Evolutionary conservation across 768 basidiomycete species (phyloP).

Genomic region (Mycena filopes): DNA sequence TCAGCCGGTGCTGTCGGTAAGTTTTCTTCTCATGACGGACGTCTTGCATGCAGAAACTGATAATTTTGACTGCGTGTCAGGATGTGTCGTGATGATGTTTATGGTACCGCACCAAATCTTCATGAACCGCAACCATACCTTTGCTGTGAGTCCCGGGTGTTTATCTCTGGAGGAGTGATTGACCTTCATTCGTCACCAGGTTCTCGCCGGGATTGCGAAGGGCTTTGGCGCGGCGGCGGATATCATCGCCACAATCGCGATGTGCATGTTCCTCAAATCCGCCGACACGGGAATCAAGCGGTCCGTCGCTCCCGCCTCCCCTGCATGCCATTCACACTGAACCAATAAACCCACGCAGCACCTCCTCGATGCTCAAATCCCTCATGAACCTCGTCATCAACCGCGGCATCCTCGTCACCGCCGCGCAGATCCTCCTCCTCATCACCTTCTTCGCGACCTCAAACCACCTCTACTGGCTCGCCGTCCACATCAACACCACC

Average conservation of each 20-base stretch:
- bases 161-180: too few relatives aligned
- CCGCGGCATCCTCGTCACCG: slow-evolving; percentile 56
- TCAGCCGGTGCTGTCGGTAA: slow-evolving; percentile 14
- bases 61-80: background rate
- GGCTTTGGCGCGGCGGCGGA: slow-evolving; percentile 57
- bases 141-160: slow-evolving; percentile 30
- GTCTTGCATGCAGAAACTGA: too few relatives aligned
- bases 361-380: slow-evolving; percentile 50
- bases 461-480: slow-evolving; percentile 52
- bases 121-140: slow-evolving; percentile 17
- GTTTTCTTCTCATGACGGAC: background rate
- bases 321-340: background rate
- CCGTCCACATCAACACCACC: slow-evolving; percentile 59
- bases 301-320: slow-evolving; percentile 36
- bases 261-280: slow-evolving; percentile 52
- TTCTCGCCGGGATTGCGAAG: slow-evolving; percentile 57
- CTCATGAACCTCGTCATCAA: slow-evolving; percentile 54
- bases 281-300: slow-evolving; percentile 50
- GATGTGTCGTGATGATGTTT: slow-evolving; percentile 28
- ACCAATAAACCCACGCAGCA: slow-evolving; percentile 42
- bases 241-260: slow-evolving; percentile 55
- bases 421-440: slow-evolving; percentile 53
- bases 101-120: slow-evolving; percentile 13
- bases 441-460: slow-evolving; percentile 54
- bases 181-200: slow-evolving; percentile 34